A percentile compares a stretch with the other conserved stretches of the same genome.
These are phyloP conservation scores for Epichloe hybrida DNA, from an alignment of 2,329 filamentous ascomycete species.

Conservation along the genomic window DNA sequence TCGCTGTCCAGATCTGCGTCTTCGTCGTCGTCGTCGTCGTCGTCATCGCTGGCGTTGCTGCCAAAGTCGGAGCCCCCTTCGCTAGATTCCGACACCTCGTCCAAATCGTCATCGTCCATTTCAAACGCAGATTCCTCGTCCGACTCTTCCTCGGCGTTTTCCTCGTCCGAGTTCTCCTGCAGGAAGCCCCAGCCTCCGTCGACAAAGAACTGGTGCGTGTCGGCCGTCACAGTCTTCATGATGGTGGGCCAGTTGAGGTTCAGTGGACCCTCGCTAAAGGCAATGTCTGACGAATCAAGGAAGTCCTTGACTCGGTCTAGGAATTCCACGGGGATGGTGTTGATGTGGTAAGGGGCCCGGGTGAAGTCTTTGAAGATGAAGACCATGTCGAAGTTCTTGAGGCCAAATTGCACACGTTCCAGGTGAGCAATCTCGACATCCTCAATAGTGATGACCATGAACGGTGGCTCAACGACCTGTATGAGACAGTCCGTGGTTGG, in stretches of 20 bases:
- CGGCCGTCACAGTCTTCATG: conserved; percentile 95
- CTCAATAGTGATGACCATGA: conserved; percentile 87
- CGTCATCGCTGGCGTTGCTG: conserved; percentile 73
- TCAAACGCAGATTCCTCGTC: conserved; percentile 91
- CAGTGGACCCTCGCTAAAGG: conserved; percentile 84
- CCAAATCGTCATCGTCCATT: conserved; percentile 73
- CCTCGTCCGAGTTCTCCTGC: conserved; percentile 73
- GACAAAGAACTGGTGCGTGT: conserved; percentile 87
- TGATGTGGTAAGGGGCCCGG: conserved; percentile 82
- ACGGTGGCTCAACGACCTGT: conserved; percentile 91
- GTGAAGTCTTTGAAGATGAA: conserved; percentile 97
- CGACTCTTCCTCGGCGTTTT: conserved; percentile 62
- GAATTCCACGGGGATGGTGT: conserved; percentile 93
- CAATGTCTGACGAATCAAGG: conserved; percentile 89
- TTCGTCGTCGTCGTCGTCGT: conserved; percentile 52
- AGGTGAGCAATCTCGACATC: conserved; percentile 95
- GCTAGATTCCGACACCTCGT: conserved; percentile 61
- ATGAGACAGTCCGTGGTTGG: conserved; percentile 95
- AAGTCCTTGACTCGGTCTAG: conserved; percentile 95
- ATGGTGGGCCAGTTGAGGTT: conserved; percentile 99
- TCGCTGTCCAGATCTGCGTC: conserved; percentile 53
- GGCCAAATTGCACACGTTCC: conserved; percentile 87
- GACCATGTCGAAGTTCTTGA: conserved; percentile 98
- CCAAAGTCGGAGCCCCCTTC: conserved; percentile 89
- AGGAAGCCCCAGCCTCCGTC: conserved; percentile 96